Conservation (phyloP, 1,284 basidiomycete species). For the Gomphus sp. region DNA sequence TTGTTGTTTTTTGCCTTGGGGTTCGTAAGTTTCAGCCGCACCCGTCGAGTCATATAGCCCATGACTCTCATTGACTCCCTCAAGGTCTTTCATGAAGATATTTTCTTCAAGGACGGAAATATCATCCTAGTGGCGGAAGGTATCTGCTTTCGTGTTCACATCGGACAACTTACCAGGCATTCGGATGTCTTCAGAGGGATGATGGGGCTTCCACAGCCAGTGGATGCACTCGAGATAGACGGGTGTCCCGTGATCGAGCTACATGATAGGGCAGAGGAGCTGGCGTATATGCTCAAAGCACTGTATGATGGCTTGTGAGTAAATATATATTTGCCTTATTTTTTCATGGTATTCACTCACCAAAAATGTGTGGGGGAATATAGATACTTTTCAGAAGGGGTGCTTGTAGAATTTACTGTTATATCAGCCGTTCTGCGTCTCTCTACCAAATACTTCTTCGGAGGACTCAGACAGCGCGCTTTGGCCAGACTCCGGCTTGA, state of each 20-base stretch:
- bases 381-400: constrained; percentile 33
- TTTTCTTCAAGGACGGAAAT: constrained; percentile 68
- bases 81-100: constrained; percentile 24
- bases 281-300: constrained; percentile 50
- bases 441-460: constrained; percentile 60
- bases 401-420: constrained; percentile 42
- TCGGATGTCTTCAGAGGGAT: constrained; percentile 62
- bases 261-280: constrained; percentile 47
- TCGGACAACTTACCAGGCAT: constrained; percentile 58
- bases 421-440: constrained; percentile 55
- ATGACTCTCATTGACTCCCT: neutral
- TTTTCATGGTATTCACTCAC: neutral
- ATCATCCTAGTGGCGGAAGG: constrained; percentile 47
- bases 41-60: neutral
- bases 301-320: constrained; percentile 46
- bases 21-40: neutral
- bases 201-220: constrained; percentile 52
- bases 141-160: constrained; percentile 61
- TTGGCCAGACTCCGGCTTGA: constrained; percentile 45
- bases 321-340: neutral
- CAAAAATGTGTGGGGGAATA: neutral
- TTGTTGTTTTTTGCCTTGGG: neutral
- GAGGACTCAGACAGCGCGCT: constrained; percentile 47
- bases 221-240: constrained; percentile 32
- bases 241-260: constrained; percentile 42